Base-by-base conservation (phyloP, 2,329 filamentous ascomycete genomes). In the Aspergillus fumigatiaffinis region DNA sequence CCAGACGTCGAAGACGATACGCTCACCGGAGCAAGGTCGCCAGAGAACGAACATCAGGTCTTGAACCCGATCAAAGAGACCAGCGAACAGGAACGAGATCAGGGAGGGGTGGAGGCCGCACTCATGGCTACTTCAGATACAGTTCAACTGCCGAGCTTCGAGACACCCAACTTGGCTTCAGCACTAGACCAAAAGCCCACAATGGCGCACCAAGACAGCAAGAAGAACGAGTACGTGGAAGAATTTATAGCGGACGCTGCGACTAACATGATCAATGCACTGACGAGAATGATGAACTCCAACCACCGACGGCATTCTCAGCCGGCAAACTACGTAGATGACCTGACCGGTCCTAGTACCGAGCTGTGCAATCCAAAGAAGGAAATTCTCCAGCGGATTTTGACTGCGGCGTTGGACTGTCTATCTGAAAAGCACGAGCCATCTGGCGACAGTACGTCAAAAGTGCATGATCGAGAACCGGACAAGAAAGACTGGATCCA, bases 251-350 rank as follows among this genome's bases (percentile, higher is more conserved):
- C 67, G 6, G 68, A 73, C 29, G 67, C 68, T 9, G 70, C 71
- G 32, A 60, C 63, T 23, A 70, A 68, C 49, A 58, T 75, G 54
- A 63, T 75, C 35, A 70, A 69, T 51, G 66, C 68, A 25, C 66
- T 75, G 65, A 69, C 66, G 4, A 73, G 66, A 23, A 65, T 70
- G 55, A 68, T 72, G 55, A 70, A 68, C 53, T 64, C 58, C 53
- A 66, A 62, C 12, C 63, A 59, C 29, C 66, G 63, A 52, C 63
- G 57, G 50, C 60, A 58, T 46, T 65, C 62, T 48, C 66, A 65
- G 25, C 56, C 61, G 21, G 59, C 60, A 7, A 63, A 66, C 12
- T 63, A 67, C 29, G 63, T 57, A 7, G 60, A 67, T 25, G 65
- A 65, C 6, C 29, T 64, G 4, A 54, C 57, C 14, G 41, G 60